Percentiles rank a stretch among this genome's conserved stretches.
phyloP scores from a whole-genome alignment of 2,329 filamentous ascomycete species.

The Penicillium sp. region DNA sequence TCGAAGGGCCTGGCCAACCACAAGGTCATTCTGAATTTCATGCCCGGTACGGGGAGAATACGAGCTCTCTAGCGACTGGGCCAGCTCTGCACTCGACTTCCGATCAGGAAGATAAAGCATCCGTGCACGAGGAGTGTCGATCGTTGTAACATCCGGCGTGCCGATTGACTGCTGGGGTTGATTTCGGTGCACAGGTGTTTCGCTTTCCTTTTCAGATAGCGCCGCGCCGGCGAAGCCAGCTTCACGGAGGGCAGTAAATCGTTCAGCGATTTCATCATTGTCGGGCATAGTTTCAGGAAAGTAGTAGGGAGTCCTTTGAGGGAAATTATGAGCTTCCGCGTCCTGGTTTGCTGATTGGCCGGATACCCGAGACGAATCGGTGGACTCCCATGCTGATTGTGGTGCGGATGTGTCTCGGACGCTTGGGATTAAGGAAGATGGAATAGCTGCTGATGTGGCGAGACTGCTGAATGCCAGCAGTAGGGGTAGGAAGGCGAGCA shows the following conservation, averaged over 20 bases:
- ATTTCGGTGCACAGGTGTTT: not conserved
- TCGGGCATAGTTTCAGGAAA: constrained; percentile 20
- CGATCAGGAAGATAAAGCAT: not conserved
- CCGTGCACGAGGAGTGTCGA: constrained; percentile 12
- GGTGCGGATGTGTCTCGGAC: not conserved
- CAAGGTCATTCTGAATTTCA: not conserved
- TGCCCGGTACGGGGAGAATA: not conserved
- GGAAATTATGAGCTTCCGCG: not conserved
- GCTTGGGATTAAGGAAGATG: not conserved
- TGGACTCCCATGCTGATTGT: not conserved
- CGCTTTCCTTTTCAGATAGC: not conserved
- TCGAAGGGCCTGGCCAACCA: not conserved
- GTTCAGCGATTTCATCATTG: constrained; percentile 10
- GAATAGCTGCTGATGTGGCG: constrained; percentile 10
- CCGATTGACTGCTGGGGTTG: constrained; percentile 8
- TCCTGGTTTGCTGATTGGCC: not conserved
- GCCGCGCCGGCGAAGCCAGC: constrained; percentile 8
- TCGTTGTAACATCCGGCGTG: constrained; percentile 10
- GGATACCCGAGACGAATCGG: not conserved
- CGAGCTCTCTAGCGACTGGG: not conserved
- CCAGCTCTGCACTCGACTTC: not conserved
- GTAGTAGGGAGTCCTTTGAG: constrained; percentile 15
- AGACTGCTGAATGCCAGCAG: constrained; percentile 7
- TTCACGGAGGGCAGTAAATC: constrained; percentile 13
- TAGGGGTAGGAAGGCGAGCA: constrained; percentile 5